Evolutionary conservation across 1,284 basidiomycete species (phyloP).

Genomic region (Fomitopsis pinicola): DNA sequence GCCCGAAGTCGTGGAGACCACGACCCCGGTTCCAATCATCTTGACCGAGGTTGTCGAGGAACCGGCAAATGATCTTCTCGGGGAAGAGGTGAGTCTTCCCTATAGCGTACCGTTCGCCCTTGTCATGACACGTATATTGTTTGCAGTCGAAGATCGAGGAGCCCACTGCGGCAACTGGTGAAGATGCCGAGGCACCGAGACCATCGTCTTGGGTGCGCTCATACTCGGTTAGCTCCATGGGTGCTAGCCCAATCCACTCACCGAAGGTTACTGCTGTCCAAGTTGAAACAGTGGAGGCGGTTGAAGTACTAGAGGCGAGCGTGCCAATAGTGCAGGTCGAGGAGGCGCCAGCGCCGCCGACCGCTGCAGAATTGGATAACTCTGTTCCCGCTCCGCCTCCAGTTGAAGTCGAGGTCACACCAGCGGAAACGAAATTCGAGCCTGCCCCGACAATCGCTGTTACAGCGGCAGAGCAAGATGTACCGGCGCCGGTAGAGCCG

Average conservation of each 20-base stretch:
- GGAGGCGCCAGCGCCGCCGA: not conserved
- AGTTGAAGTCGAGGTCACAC: not conserved
- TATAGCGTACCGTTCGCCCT: not conserved
- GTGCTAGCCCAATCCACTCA: slow-evolving; percentile 18
- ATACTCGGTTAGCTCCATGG: slow-evolving; percentile 32
- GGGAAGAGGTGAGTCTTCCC: not conserved
- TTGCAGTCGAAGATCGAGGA: not conserved
- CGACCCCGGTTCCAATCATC: slow-evolving; percentile 1
- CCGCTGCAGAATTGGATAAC: not conserved
- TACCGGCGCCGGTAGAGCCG: not conserved
- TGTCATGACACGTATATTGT: not conserved
- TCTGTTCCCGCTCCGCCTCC: not conserved
- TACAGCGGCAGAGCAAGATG: slow-evolving; percentile 9
- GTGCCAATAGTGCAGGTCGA: not conserved
- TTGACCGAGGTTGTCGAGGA: slow-evolving; percentile 3
- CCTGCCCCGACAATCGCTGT: slow-evolving; percentile 10
- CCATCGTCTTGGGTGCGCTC: slow-evolving; percentile 32
- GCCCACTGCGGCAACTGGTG: not conserved
- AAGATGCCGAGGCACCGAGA: slow-evolving; percentile 7
- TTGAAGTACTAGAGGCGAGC: not conserved
- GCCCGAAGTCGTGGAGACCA: not conserved
- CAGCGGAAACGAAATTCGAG: slow-evolving; percentile 3
- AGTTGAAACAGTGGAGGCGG: not conserved
- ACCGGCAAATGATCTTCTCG: not conserved
- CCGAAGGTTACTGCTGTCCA: slow-evolving; percentile 5